Conservation (phyloP, 2,329 filamentous ascomycete genomes). For the Talaromyces sp. region DNA sequence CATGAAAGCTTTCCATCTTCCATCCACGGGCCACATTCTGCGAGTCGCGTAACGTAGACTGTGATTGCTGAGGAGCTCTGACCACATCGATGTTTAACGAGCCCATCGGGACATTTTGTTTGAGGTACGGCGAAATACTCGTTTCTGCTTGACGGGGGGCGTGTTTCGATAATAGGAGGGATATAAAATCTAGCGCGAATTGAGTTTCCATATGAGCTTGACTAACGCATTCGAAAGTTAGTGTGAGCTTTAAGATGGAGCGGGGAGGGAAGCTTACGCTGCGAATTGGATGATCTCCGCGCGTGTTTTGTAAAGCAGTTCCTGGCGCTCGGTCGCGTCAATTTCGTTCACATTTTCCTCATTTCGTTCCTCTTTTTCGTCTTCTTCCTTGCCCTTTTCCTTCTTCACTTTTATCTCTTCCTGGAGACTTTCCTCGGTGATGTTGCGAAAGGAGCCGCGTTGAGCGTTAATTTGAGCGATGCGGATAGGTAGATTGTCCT, state of each 20-base stretch:
- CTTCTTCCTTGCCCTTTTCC: conserved; percentile 46
- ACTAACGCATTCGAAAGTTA: conserved; percentile 27
- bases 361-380: conserved; percentile 42
- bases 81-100: conserved; percentile 68
- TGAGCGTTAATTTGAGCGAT: conserved; percentile 76
- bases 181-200: conserved; percentile 76
- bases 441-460: conserved; percentile 74
- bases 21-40: conserved; percentile 62
- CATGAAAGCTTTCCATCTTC: conserved; percentile 72
- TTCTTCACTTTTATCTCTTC: conserved; percentile 60
- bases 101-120: conserved; percentile 68
- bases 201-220: conserved; percentile 50
- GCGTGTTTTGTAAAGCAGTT: conserved; percentile 44
- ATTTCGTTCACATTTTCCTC: conserved; percentile 32
- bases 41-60: conserved; percentile 54
- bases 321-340: conserved; percentile 38
- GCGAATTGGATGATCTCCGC: conserved; percentile 46
- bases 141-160: conserved; percentile 65
- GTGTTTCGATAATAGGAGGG: conserved; percentile 78
- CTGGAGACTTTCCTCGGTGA: conserved; percentile 70
- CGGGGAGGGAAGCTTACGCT: conserved; percentile 27
- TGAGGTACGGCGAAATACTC: conserved; percentile 68
- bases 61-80: conserved; percentile 58
- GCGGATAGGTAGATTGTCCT: conserved; percentile 65
- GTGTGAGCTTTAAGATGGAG: not conserved